Base-by-base conservation (phyloP, 2,329 filamentous ascomycete species). In the Clonostachys rosea region DNA sequence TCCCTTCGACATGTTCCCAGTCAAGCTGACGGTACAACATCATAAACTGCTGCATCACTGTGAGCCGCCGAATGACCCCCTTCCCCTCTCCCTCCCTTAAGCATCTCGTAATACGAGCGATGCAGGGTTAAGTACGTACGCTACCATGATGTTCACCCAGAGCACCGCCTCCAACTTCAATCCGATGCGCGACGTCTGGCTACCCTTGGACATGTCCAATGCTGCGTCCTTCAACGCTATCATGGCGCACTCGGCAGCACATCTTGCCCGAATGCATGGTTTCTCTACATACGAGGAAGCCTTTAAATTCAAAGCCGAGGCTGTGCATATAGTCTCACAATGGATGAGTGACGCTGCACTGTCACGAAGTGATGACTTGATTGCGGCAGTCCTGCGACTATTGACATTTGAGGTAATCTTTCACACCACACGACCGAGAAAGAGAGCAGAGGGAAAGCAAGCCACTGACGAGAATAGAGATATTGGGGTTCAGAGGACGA, bases 161-260 rank as follows among this genome's bases (percentile, higher is more conserved):
- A 20, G 57, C 1, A 37, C 53, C n/a, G 54, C 53, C 16, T 51
- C 52, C 20, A 52, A 45, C 13, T 68, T 69, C 43, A 66, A 66
- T 47, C 60, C 66, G 1, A 66, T 69, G 61, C 61, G 60, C 13
- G 66, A 70, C 42, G 63, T 70, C 33, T 70, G 64, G 62, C 55
- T 67, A 24, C 65, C 67, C 0, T 50, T 69, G 3, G 66, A 70
- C 42, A 52, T 70, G 14, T 69, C 67, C 5, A 69, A 70, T 46
- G 58, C 64, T 3, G 64, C 67, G 6, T 67, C 65, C 1, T 69
- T 69, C 51, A 67, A 69, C 39, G 60, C 59, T 16, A 61, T 68
- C 39, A 67, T 70, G 64, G 66, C 67, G 1, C 67, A 70, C 47
- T 62, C 67, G 3, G 67, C 67, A 2, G 65, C 66, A 1, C 67